Base-by-base conservation (phyloP, 148 eudicot species). In the Selenicereus undatus region DNA sequence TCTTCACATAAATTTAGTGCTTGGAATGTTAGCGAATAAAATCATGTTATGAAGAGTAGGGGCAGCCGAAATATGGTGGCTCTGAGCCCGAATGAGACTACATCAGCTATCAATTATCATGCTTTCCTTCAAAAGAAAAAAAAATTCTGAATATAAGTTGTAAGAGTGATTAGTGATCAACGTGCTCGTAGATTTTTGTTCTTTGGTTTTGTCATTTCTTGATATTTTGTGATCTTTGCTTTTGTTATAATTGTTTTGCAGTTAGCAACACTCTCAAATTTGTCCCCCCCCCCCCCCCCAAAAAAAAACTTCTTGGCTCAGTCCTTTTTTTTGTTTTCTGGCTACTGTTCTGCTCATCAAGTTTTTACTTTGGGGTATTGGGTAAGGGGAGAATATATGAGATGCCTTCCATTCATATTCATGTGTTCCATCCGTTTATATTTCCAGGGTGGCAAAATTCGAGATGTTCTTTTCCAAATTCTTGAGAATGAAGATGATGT, bases 361-460 rank as follows among this genome's bases (percentile, higher is more conserved):
- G 43, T 56, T 56, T 56, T 56, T 17, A 18, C 8, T 3, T 18
- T 56, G 22, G 22, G 22, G 62, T n/a, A 29, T 62, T 62, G 71
- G 71, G 3, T 11, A 32, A 66, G 71, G 71, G 14, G 1, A 27
- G 71, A 10, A n/a, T 27, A 27, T 27, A 66, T 66, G 71, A 68
- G 29, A 22, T 48, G 17, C 26, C 13, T 73, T 27, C 8, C 18
- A 71, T 76, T 66, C 48, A 81, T 82, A 77, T 50, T 80, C 27
- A 51, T 66, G 20, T 77, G 32, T 43, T 30, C 71, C 24, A 42
- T 81, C 51, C 73, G 12, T 39, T 84, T 17, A 78, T 78, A 65
- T 42, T 82, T 88, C 71, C 88, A 96, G 98, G 99, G 99, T 81
- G 99, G 99, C 70, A 96, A 94, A 86, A 89, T 96, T 56, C 98